Percentiles rank a stretch among this genome's conserved stretches.
Conservation (phyloP, 2,329 filamentous ascomycete species). For the Aureobasidium musti region DNA sequence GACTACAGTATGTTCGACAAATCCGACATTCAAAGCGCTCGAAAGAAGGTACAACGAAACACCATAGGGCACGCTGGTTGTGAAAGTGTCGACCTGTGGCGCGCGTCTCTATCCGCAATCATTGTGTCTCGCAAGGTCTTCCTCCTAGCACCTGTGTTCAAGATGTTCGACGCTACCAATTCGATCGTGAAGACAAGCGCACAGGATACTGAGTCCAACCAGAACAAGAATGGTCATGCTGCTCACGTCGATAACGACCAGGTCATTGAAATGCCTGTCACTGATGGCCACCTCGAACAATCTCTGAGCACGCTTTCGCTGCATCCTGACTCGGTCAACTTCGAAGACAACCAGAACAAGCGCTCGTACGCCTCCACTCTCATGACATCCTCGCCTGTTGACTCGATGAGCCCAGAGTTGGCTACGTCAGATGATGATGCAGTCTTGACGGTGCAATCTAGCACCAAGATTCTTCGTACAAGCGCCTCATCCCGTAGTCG, state of each 20-base stretch:
- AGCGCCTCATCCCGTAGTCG: neutral
- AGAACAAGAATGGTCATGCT: conserved; percentile 18
- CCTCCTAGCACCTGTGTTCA: conserved; percentile 14
- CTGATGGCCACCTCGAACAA: neutral
- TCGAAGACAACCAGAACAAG: conserved; percentile 15
- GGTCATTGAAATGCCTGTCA: neutral
- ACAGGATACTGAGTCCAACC: neutral
- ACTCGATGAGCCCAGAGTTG: conserved; percentile 34
- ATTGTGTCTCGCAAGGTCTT: conserved; percentile 36
- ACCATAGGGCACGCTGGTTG: conserved; percentile 41
- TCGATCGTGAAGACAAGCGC: neutral
- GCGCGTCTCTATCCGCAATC: conserved; percentile 41
- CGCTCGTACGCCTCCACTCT: conserved; percentile 38
- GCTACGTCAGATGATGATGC: conserved; percentile 37
- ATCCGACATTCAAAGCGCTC: conserved; percentile 41
- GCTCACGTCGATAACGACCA: neutral
- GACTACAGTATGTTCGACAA: conserved; percentile 37
- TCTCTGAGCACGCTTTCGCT: conserved; percentile 19
- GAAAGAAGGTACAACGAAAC: conserved; percentile 47
- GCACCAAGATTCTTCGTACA: conserved; percentile 32
- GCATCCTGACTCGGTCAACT: neutral
- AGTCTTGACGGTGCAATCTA: conserved; percentile 28
- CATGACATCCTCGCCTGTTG: conserved; percentile 29
- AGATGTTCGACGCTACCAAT: neutral
- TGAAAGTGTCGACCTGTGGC: conserved; percentile 45